A percentile compares a stretch with the other conserved stretches of the same genome.
Conservation (phyloP, 1,284 basidiomycete species). For the Microbotryomycetes sp. region DNA sequence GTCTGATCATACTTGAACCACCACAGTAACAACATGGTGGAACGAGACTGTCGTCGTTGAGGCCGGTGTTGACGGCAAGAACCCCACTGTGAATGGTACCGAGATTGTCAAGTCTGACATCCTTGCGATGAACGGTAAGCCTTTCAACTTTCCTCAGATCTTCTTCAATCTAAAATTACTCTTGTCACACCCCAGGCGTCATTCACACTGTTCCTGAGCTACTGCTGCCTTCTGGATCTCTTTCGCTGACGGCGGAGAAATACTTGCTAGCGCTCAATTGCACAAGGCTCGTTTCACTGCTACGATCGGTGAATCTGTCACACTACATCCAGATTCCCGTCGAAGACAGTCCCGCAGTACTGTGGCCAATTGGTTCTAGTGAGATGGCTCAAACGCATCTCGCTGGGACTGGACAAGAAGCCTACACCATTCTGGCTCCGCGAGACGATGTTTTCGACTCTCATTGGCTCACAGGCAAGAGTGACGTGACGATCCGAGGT, state of each 20-base stretch:
- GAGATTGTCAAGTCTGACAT: slow-evolving; percentile 63
- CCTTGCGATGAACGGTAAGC: slow-evolving; percentile 72
- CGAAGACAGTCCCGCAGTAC: slow-evolving; percentile 37
- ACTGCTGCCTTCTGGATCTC: slow-evolving; percentile 66
- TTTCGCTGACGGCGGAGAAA: slow-evolving; percentile 86
- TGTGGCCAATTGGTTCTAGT: slow-evolving; percentile 58
- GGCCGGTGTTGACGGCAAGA: slow-evolving; percentile 47
- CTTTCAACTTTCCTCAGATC: background rate
- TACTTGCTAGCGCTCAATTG: slow-evolving; percentile 83
- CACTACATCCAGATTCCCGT: slow-evolving; percentile 67
- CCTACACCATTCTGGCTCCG: slow-evolving; percentile 61
- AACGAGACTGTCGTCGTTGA: slow-evolving; percentile 61
- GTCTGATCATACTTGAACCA: background rate
- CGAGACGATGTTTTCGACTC: slow-evolving; percentile 68
- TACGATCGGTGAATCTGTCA: slow-evolving; percentile 73
- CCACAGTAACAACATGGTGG: slow-evolving; percentile 60
- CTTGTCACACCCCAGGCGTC: slow-evolving; percentile 51
- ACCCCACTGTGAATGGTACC: slow-evolving; percentile 58
- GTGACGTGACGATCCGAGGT: slow-evolving; percentile 1
- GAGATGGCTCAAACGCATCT: slow-evolving; percentile 9
- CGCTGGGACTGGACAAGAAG: slow-evolving; percentile 5
- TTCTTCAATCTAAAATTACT: background rate
- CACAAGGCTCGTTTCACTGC: slow-evolving; percentile 76
- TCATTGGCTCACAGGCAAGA: background rate
- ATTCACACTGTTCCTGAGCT: slow-evolving; percentile 80